These are phyloP conservation scores for Heliamphora exappendiculata DNA, from an alignment of 148 eudicot genomes.

Conservation along the genomic window DNA sequence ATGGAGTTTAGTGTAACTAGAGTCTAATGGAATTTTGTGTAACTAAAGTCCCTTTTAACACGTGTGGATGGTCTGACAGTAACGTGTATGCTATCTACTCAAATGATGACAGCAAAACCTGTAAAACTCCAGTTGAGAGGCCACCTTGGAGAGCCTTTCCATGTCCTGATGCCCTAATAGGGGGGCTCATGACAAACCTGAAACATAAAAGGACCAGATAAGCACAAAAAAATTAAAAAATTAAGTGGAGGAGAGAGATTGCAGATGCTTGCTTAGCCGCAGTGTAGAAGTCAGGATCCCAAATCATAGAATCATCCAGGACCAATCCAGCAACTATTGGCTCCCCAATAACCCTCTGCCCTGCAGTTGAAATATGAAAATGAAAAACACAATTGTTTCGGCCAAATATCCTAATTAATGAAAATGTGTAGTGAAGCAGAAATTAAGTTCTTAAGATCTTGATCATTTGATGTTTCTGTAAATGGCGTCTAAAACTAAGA, in stretches of 20 bases:
- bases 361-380: conserved; percentile 33
- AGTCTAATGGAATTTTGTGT: background rate
- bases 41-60: background rate
- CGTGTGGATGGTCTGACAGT: background rate
- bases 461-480: background rate
- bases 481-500: background rate
- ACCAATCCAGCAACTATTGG: conserved; percentile 77
- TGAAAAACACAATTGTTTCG: background rate
- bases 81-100: background rate
- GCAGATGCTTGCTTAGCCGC: conserved; percentile 68
- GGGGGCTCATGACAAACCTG: conserved; percentile 99
- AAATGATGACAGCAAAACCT: conserved; percentile 44
- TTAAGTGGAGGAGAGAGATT: background rate
- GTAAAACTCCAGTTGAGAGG: conserved; percentile 76
- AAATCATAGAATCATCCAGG: conserved; percentile 78
- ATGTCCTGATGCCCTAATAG: conserved; percentile 84
- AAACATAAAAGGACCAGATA: background rate
- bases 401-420: background rate
- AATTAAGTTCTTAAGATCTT: background rate
- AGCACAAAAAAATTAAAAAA: background rate
- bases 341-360: conserved; percentile 92
- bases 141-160: conserved; percentile 82
- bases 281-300: conserved; percentile 85
- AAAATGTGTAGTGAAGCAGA: background rate
- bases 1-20: background rate